Conservation (phyloP, 2,329 filamentous ascomycete genomes). For the Xylaria sp. region DNA sequence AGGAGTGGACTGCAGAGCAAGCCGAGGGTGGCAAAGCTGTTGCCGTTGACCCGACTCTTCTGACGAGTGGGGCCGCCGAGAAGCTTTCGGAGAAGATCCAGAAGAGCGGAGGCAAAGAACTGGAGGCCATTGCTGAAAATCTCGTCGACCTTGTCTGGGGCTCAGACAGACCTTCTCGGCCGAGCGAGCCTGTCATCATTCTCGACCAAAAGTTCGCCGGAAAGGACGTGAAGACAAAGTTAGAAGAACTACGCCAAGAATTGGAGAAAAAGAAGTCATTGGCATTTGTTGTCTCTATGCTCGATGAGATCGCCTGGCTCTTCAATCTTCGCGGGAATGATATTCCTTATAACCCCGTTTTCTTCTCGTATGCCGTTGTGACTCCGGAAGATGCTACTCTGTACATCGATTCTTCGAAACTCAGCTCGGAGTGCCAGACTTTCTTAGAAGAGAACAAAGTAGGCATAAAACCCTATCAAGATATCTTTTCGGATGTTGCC, state of each 20-base stretch:
- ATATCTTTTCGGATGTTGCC: slow-evolving; percentile 79
- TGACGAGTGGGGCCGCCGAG: slow-evolving; percentile 67
- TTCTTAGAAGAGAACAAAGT: slow-evolving; percentile 76
- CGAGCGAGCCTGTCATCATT: slow-evolving; percentile 76
- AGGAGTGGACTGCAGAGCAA: slow-evolving; percentile 92
- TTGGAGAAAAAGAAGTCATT: slow-evolving; percentile 86
- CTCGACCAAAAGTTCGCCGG: slow-evolving; percentile 77
- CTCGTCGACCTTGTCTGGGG: slow-evolving; percentile 93
- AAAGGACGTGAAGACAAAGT: slow-evolving; percentile 81
- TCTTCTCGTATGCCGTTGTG: slow-evolving; percentile 93
- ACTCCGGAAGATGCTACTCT: slow-evolving; percentile 78
- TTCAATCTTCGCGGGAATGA: slow-evolving; percentile 95
- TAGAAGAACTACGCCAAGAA: slow-evolving; percentile 86
- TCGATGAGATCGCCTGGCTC: slow-evolving; percentile 98
- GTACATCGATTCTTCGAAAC: slow-evolving; percentile 82
- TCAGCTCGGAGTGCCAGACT: slow-evolving; percentile 69
- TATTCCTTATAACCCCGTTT: slow-evolving; percentile 97
- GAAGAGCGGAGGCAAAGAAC: slow-evolving; percentile 79
- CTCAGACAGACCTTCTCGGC: slow-evolving; percentile 71
- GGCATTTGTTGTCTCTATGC: slow-evolving; percentile 89
- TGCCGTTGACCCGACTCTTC: slow-evolving; percentile 86
- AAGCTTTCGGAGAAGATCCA: slow-evolving; percentile 86
- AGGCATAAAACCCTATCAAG: slow-evolving; percentile 78
- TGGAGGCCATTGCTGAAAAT: slow-evolving; percentile 79
- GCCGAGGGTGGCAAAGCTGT: slow-evolving; percentile 86